Evolutionary conservation across 805 yeast genomes (phyloP).

Genomic region (Monosporozyma solicola): DNA sequence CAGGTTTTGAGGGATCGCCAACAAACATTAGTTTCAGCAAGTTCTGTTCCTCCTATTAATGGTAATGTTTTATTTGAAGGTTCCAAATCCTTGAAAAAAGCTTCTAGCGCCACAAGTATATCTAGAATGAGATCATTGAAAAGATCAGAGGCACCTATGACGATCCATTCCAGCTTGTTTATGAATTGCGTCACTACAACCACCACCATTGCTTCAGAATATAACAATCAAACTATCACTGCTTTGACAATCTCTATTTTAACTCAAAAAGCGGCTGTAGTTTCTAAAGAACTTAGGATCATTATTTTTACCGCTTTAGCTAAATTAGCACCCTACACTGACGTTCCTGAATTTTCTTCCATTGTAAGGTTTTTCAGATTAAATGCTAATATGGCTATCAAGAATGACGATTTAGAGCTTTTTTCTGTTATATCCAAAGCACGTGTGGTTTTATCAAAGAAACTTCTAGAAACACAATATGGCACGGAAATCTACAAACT

Average conservation of each 20-base stretch:
- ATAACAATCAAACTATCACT: constrained; percentile 63
- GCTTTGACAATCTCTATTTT: constrained; percentile 73
- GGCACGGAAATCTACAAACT: constrained; percentile 39
- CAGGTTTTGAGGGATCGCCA: constrained; percentile 30
- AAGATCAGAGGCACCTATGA: constrained; percentile 13
- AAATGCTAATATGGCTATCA: constrained; percentile 38
- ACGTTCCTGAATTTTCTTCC: constrained; percentile 59
- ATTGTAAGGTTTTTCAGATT: constrained; percentile 50
- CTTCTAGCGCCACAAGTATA: background rate
- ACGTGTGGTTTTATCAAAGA: constrained; percentile 36
- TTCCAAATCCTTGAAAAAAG: background rate
- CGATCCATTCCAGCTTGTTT: constrained; percentile 26
- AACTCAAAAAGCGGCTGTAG: constrained; percentile 56
- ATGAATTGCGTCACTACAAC: constrained; percentile 63
- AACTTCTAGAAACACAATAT: constrained; percentile 22
- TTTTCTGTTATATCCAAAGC: constrained; percentile 40
- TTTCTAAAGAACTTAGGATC: constrained; percentile 45
- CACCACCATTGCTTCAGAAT: constrained; percentile 53
- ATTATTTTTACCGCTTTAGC: constrained; percentile 54
- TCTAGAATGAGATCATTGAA: constrained; percentile 3
- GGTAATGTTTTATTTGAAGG: background rate
- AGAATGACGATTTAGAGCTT: constrained; percentile 30
- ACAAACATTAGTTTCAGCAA: constrained; percentile 20
- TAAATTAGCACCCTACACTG: constrained; percentile 49
- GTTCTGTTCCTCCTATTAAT: background rate